These are phyloP conservation scores for Asclepias syriaca DNA, from an alignment of 257 asterid genomes.

Conservation along the genomic window DNA sequence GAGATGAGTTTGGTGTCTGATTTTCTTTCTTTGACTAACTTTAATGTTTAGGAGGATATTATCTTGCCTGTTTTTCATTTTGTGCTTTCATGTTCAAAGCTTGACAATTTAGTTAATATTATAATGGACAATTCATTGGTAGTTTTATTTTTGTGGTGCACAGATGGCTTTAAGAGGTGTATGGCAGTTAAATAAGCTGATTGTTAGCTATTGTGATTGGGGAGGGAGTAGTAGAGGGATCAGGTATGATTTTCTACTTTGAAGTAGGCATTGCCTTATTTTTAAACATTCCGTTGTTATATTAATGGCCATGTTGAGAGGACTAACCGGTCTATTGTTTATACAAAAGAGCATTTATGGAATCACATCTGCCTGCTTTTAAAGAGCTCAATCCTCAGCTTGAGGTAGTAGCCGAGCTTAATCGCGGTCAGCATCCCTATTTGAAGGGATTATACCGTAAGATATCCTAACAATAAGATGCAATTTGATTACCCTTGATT, in stretches of 20 bases:
- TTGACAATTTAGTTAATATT: neutral
- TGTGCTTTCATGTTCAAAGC: neutral
- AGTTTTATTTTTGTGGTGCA: neutral
- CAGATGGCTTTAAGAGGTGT: slow-evolving; percentile 79
- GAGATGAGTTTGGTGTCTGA: too few relatives aligned
- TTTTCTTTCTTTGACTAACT: too few relatives aligned
- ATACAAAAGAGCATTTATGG: slow-evolving; percentile 65
- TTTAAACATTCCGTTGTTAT: neutral
- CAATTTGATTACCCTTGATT: neutral
- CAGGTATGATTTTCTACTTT: slow-evolving; percentile 35
- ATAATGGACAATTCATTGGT: neutral
- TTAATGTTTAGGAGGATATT: too few relatives aligned
- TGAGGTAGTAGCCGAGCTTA: slow-evolving; percentile 80
- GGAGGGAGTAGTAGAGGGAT: slow-evolving; percentile 98
- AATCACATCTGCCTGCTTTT: slow-evolving; percentile 64
- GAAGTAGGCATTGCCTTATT: neutral
- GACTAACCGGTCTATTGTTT: neutral
- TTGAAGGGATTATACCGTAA: slow-evolving; percentile 63
- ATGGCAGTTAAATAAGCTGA: slow-evolving; percentile 75
- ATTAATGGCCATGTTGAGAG: neutral
- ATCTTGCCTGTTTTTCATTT: too few relatives aligned
- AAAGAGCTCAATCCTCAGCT: slow-evolving; percentile 72
- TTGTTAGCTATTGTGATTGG: slow-evolving; percentile 72
- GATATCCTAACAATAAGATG: slow-evolving; percentile 18
- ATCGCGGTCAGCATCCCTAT: slow-evolving; percentile 39